Evolutionary conservation across 495 filamentous ascomycete species (phyloP), one percentile per base, ranked within the genome.

Genomic region (Thozetella sp.): DNA sequence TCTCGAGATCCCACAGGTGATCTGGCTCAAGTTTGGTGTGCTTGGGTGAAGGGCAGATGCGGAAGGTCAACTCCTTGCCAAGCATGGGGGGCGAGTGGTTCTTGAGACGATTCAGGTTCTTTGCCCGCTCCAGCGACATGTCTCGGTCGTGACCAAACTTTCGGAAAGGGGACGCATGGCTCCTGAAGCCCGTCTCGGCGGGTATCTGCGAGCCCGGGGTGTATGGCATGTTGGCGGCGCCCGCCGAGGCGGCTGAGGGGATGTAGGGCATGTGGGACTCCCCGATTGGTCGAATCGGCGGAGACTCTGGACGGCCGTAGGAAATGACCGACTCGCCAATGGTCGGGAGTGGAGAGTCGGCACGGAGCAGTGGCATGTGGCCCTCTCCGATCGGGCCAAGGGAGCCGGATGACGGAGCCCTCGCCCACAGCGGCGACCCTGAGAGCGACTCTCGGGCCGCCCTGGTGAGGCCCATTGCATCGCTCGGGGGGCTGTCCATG

Each of bases 11-110:
- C 69, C 67, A 73, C n/a, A 74, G 67, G 50, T 83, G 80, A 40
- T 84, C 70, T 22, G 87, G 83, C 59, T 96, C 90, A 68, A 92
- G 88, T 57, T 90, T 81, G 25, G 92, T 94, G n/a, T 82, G 83
- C 63, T 90, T 86, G 0, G 93, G 93, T 12, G 92, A 95, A 0
- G 80, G 75, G 68, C 90, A 95, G 62, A 83, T 83, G 2, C 91
- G 89, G 64, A 97, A 92, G 22, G 79, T 76, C 54, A 97, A 79
- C 56, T 94, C 89, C 23, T 73, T 62, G 45, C 93, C 93, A 6
- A 96, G 84, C 92, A 97, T 94, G 2, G 93, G 93, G 19, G 93
- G 93, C 73, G 86, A 82, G 80, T 84, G 58, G 24, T 61, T 67
- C 71, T 71, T 43, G 80, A 65, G 48, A 25, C 71, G 67, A 51